Evolutionary conservation across 163 green algal genomes (phyloP), one percentile per base, ranked within the genome.

Genomic region (Scenedesmus sp.): DNA sequence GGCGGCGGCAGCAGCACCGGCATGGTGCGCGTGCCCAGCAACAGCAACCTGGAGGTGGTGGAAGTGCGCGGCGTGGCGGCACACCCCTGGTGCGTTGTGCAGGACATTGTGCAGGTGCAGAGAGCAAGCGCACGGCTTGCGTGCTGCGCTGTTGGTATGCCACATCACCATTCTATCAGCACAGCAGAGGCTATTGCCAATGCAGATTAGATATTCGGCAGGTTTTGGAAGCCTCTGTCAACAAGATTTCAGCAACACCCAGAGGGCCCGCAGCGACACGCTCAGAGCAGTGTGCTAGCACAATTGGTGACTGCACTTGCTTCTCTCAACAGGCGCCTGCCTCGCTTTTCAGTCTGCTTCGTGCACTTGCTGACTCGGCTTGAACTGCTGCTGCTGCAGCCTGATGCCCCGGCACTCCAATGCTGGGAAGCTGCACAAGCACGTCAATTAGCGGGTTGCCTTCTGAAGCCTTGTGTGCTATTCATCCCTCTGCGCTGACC

Each of bases 11-110:
- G 73, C 26, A 52, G 81, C 52, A 64, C 16, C 4, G 66, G 82
- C 46, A 52, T 92, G 6, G 64, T 81, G 18, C 84, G 90, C 73
- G 76, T 90, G 16, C 84, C 84, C 83, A 93, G 90, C 90, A 85
- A 90, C 87, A 88, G 84, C 90, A 91, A 79, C 84, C 84, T 93
- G 1, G 90, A 93, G 56, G 84, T 87, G 5, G 12, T 84, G 23
- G 88, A 92, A 26, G 88, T 92, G 18, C 34, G 82, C 16, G 88
- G 88, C 26, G 83, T 93, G 12, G 85, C 85, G 7, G 34, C 56
- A 4, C 90, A 93, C 85, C 90, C 90, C 12, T 93, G 90, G 90
- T 79, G 23, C 70, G 70, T 26, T 12, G 62, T 16, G 15, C 8
- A 16, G 62, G 18, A 16, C 62, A 70, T 70, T 16, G 62, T 70